A percentile compares a stretch with the other conserved stretches of the same genome.
These are phyloP conservation scores for Fagopyrum homotropicum DNA, from an alignment of 148 eudicot species.

Conservation along the genomic window DNA sequence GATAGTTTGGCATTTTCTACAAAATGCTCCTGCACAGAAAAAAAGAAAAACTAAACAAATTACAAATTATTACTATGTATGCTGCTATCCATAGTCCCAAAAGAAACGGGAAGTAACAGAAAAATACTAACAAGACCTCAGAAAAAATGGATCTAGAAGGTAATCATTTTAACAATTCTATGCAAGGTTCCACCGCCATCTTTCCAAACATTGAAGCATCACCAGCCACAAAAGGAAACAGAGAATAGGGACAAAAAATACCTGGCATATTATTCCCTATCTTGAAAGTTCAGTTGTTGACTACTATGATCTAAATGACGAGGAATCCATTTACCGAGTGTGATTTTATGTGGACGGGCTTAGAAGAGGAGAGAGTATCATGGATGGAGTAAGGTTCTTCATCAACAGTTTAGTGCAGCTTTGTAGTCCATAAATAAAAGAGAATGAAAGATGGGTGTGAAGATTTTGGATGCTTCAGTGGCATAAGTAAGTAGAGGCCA, in stretches of 20 bases:
- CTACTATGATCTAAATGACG: background rate
- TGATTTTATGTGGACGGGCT: background rate
- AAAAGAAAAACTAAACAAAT: background rate
- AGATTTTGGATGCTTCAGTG: background rate
- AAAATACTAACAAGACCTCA: background rate
- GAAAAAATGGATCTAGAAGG: background rate
- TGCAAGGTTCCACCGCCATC: background rate
- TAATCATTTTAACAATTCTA: background rate
- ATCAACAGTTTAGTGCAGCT: background rate
- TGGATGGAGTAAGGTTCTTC: background rate
- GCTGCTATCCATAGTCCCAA: background rate
- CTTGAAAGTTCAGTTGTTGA: background rate
- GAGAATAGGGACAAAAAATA: background rate
- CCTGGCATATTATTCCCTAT: background rate
- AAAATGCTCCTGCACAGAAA: constrained; percentile 69
- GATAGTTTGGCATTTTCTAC: constrained; percentile 71
- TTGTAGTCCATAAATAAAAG: background rate
- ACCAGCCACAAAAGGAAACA: background rate
- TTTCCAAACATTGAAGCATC: background rate
- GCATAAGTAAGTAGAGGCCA: background rate
- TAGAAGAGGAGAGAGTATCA: background rate
- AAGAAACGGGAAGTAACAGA: background rate
- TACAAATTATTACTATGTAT: background rate
- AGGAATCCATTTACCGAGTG: background rate
- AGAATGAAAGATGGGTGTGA: background rate